phyloP scores from a whole-genome alignment of 768 basidiomycete species.

The Exidia glandulosa region DNA sequence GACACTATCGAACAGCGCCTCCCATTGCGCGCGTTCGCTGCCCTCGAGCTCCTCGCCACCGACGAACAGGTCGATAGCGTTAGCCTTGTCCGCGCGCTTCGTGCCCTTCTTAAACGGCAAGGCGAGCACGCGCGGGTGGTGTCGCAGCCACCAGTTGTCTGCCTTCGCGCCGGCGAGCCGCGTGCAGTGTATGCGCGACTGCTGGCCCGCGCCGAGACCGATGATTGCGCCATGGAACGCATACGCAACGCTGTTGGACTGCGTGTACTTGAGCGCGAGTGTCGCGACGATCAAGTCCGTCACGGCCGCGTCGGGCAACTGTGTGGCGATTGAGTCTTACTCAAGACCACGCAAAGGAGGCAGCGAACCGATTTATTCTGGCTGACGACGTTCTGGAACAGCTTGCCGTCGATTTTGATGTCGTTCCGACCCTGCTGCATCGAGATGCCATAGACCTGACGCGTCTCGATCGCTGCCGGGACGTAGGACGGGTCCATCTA shows the following conservation, averaged over 20 bases:
- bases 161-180: conserved; percentile 95
- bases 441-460: conserved; percentile 88
- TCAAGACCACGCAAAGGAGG: neutral
- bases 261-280: conserved; percentile 94
- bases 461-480: conserved; percentile 76
- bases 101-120: conserved; percentile 96
- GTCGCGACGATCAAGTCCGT: conserved; percentile 96
- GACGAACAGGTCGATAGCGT: conserved; percentile 95
- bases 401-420: conserved; percentile 64
- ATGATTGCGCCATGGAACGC: conserved; percentile 86
- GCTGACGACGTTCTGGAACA: conserved; percentile 85
- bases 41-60: conserved; percentile 82
- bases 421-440: conserved; percentile 89
- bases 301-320: conserved; percentile 68
- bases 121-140: conserved; percentile 85
- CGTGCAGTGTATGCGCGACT: conserved; percentile 98
- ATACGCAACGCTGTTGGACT: conserved; percentile 97
- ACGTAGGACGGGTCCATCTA: conserved; percentile 84
- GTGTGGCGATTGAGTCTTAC: conserved; percentile 2
- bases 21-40: conserved; percentile 86
- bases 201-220: conserved; percentile 95
- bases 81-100: conserved; percentile 96
- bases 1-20: conserved; percentile 64
- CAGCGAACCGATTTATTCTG: conserved; percentile 68
- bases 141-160: conserved; percentile 99